A percentile compares a stretch with the other conserved stretches of the same genome.
Conservation (phyloP, 2,329 filamentous ascomycete species). For the Drechslerella dactyloides region DNA sequence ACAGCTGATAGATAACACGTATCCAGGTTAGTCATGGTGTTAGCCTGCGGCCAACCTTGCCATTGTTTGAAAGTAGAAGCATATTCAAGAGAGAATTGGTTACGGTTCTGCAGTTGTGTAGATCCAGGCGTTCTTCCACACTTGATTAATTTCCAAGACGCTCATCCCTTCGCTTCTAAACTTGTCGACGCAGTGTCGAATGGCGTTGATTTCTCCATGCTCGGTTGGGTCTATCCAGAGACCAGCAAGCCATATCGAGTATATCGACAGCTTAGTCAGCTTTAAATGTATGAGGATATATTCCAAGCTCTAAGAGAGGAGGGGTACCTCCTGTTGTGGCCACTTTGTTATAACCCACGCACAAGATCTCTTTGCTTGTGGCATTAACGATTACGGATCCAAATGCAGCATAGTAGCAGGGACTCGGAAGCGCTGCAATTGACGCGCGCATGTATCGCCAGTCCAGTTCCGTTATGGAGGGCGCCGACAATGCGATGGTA, state of each 20-base stretch:
- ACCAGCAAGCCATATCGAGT: not conserved
- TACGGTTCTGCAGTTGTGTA: conserved; percentile 47
- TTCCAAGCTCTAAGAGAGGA: no score
- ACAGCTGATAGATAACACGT: no score
- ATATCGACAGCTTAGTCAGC: no score
- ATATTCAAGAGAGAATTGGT: not conserved
- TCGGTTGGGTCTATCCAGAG: conserved; percentile 28
- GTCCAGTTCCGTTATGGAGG: conserved; percentile 25
- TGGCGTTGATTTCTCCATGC: conserved; percentile 43
- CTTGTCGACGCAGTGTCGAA: conserved; percentile 38
- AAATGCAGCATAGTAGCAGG: conserved; percentile 43
- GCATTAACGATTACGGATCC: conserved; percentile 44
- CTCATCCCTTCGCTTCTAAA: conserved; percentile 31
- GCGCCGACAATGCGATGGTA: conserved; percentile 4
- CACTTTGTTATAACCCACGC: conserved; percentile 39
- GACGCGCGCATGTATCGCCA: conserved; percentile 46
- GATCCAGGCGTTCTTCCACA: conserved; percentile 47
- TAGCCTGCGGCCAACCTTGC: no score
- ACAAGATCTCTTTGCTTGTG: conserved; percentile 30
- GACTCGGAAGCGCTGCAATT: conserved; percentile 34
- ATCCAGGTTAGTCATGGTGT: no score
- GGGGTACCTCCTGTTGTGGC: conserved; percentile 19
- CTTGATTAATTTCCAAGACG: conserved; percentile 17
- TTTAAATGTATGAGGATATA: no score
- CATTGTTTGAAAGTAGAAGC: no score